phyloP scores from a whole-genome alignment of 2,329 filamentous ascomycete genomes.

The Fusarium tjaetaba region DNA sequence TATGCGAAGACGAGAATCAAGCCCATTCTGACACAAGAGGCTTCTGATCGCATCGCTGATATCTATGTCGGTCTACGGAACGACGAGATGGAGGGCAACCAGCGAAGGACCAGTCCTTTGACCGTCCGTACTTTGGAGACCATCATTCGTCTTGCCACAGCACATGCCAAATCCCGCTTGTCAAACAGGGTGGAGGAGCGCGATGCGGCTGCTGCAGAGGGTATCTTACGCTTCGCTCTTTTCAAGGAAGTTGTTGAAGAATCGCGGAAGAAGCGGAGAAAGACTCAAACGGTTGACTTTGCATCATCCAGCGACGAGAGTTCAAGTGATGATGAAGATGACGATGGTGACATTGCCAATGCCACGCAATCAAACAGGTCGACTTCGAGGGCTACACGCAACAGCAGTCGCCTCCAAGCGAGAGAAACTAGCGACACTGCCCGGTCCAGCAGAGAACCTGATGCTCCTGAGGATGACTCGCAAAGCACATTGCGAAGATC shows the following conservation, averaged over 20 bases:
- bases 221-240: slow-evolving; percentile 90
- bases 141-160: slow-evolving; percentile 95
- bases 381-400: slow-evolving; percentile 45
- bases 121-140: slow-evolving; percentile 98
- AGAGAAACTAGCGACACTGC: slow-evolving; percentile 42
- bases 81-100: slow-evolving; percentile 94
- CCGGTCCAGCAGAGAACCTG: slow-evolving; percentile 47
- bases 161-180: slow-evolving; percentile 91
- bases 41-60: slow-evolving; percentile 88
- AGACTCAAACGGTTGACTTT: slow-evolving; percentile 67
- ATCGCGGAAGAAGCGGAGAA: slow-evolving; percentile 84
- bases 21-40: slow-evolving; percentile 89
- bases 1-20: slow-evolving; percentile 94
- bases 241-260: slow-evolving; percentile 94
- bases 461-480: slow-evolving; percentile 53
- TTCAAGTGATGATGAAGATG: slow-evolving; percentile 65
- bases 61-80: slow-evolving; percentile 94
- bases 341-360: slow-evolving; percentile 62
- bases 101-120: slow-evolving; percentile 92
- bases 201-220: slow-evolving; percentile 87
- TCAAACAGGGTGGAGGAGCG: slow-evolving; percentile 89
- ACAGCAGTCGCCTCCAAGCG: slow-evolving; percentile 36
- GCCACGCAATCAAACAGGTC: slow-evolving; percentile 46
- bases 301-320: slow-evolving; percentile 69
- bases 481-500: slow-evolving; percentile 54